Evolutionary conservation across 1,284 basidiomycete genomes (phyloP), one percentile per base, ranked within the genome.

Genomic region (Boletus mariae): DNA sequence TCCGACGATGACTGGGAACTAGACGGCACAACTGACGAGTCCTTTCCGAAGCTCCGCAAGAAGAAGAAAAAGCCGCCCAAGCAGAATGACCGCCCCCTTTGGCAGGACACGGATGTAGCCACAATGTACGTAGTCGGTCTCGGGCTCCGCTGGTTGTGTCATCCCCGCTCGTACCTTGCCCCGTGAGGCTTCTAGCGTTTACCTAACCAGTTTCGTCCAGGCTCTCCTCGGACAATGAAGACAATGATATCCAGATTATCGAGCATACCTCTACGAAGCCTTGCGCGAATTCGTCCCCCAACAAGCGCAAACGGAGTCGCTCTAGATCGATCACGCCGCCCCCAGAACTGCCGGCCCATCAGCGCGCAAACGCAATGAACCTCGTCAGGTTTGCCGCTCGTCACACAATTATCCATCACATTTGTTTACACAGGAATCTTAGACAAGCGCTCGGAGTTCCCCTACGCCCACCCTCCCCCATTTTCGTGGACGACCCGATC

Each of bases 281-380:
- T 47, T 38, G 49, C 23, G 51, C 49, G 23, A 54, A 59, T 20
- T 12, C 40, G 9, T 57, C 59, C 6, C 59, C 47, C 37, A 64
- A 47, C 50, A 77, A 76, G 55, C 72, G 71, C 50, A 79, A 74
- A 69, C 77, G 73, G 32, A 84, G 80, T 64, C 82, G 82, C 34
- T 89, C 87, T 17, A 70, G 72, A 31, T 89, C 87, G 3, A 77
- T 90, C 37, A 90, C 87, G 2, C 87, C 87, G 9, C 87, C 88
- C 3, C 87, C 87, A 1, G 73, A 73, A 23, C 64, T 90, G 13
- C 70, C 82, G 1, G 61, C 69, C 11, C 69, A 79, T 31, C 77
- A 80, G 46, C 70, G 83, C 1, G 73, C 79, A 60, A 73, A 74
- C 51, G 80, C 84, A 9, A 77, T 76, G 35, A 72, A 77, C 28